Evolutionary conservation across 345 rosid species (phyloP).

Genomic region (Pugionium dolabratum): DNA sequence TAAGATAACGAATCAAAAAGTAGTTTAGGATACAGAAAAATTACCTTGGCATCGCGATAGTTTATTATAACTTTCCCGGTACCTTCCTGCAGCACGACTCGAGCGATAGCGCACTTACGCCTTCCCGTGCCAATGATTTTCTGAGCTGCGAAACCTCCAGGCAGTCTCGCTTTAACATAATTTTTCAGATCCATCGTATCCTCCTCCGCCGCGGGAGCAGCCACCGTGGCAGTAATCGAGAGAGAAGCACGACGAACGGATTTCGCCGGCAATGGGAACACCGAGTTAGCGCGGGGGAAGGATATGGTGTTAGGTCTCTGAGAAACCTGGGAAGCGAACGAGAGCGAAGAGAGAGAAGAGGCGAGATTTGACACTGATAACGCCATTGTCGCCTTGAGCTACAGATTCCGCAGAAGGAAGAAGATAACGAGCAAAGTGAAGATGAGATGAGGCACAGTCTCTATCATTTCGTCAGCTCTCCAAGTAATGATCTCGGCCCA

Average conservation of each 20-base stretch:
- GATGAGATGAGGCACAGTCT: constrained; percentile 10
- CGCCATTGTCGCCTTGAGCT: constrained; percentile 46
- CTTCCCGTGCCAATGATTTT: constrained; percentile 85
- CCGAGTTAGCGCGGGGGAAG: constrained; percentile 40
- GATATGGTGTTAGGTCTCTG: constrained; percentile 47
- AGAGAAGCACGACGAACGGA: constrained; percentile 44
- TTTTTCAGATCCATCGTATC: constrained; percentile 59
- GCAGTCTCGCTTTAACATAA: constrained; percentile 81
- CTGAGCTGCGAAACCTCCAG: constrained; percentile 93
- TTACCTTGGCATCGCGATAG: constrained; percentile 83
- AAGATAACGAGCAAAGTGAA: constrained; percentile 22
- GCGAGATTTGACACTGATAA: constrained; percentile 60
- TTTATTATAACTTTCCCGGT: constrained; percentile 81
- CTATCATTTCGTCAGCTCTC: constrained; percentile 13
- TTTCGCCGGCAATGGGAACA: constrained; percentile 38
- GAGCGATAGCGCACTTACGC: constrained; percentile 85
- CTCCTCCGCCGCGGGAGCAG: constrained; percentile 43
- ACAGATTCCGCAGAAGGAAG: constrained; percentile 3
- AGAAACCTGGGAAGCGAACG: constrained; percentile 74
- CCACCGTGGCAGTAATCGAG: constrained; percentile 56
- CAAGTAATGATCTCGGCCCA: background rate
- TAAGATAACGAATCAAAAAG: background rate
- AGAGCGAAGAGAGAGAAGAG: constrained; percentile 71
- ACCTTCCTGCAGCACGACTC: constrained; percentile 94
- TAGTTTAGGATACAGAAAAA: no score